Conservation (phyloP, 495 filamentous ascomycete species). For the Trichoderma virens region DNA sequence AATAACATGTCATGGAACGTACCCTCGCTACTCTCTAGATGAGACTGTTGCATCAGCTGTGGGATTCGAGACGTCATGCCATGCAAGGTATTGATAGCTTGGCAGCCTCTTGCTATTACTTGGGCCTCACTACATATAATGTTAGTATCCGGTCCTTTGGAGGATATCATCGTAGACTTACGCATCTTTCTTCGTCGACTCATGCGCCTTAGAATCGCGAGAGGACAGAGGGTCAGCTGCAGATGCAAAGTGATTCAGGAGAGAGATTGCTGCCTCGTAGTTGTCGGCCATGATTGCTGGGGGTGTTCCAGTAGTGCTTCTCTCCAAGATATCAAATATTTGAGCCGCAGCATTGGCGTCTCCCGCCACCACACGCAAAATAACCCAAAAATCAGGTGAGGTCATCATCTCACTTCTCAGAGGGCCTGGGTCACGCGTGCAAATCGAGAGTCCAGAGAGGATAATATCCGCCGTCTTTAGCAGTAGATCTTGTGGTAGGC, state of each 20-base stretch:
- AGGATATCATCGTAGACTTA: neutral
- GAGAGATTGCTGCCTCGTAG: constrained; percentile 72
- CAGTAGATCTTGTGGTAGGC: constrained; percentile 68
- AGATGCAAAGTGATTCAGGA: constrained; percentile 85
- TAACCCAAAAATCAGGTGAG: constrained; percentile 96
- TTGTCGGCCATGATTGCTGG: constrained; percentile 89
- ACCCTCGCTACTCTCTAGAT: constrained; percentile 83
- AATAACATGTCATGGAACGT: constrained; percentile 13
- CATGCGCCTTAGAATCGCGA: neutral
- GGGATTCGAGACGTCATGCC: constrained; percentile 75
- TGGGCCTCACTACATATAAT: constrained; percentile 51
- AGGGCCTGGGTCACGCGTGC: constrained; percentile 64
- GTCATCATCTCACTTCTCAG: constrained; percentile 88
- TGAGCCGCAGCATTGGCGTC: constrained; percentile 60
- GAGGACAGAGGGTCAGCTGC: constrained; percentile 40
- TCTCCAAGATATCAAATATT: constrained; percentile 78
- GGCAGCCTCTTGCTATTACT: constrained; percentile 67
- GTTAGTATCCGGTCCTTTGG: neutral
- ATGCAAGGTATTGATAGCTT: constrained; percentile 72
- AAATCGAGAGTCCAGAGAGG: constrained; percentile 70
- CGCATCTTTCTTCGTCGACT: neutral
- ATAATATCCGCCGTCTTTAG: constrained; percentile 67
- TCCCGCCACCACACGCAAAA: constrained; percentile 65
- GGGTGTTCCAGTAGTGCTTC: constrained; percentile 54
- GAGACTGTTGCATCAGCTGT: constrained; percentile 80